Evolutionary conservation across 768 basidiomycete species (phyloP).

Genomic region (Naganishia randhawae): DNA sequence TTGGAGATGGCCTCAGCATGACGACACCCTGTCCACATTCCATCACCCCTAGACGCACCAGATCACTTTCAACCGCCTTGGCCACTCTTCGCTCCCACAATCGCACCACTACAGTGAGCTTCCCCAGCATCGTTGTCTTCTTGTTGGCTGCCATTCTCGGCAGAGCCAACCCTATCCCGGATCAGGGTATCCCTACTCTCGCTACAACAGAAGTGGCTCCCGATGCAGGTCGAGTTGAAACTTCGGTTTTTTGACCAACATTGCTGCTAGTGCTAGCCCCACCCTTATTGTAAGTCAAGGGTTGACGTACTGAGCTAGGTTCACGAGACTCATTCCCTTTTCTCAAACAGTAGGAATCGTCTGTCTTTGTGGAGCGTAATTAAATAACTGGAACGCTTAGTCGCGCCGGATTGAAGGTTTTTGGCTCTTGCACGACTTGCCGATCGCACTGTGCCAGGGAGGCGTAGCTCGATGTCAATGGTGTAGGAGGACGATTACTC

Average conservation of each 20-base stretch:
- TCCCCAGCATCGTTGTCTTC: neutral
- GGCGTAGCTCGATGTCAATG: too few relatives aligned
- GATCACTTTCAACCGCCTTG: neutral
- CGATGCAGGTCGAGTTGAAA: too few relatives aligned
- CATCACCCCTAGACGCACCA: neutral
- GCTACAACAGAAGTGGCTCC: too few relatives aligned
- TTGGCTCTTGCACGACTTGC: conserved; percentile 9
- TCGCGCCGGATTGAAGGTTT: conserved; percentile 11
- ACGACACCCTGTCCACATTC: neutral
- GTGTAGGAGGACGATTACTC: too few relatives aligned
- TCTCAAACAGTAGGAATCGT: too few relatives aligned
- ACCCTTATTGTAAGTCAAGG: neutral
- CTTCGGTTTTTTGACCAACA: neutral
- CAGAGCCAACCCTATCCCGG: neutral
- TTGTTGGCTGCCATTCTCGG: neutral
- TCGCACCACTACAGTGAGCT: neutral
- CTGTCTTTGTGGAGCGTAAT: too few relatives aligned
- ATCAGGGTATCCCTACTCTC: neutral
- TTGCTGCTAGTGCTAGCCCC: neutral
- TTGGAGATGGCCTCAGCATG: neutral
- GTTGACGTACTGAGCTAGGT: too few relatives aligned
- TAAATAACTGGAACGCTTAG: too few relatives aligned
- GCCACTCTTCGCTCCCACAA: neutral
- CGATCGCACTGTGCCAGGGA: conserved; percentile 1
- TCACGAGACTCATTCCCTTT: too few relatives aligned